Evolutionary conservation across 2,329 filamentous ascomycete species (phyloP).

Genomic region (Pleurostoma richardsiae): DNA sequence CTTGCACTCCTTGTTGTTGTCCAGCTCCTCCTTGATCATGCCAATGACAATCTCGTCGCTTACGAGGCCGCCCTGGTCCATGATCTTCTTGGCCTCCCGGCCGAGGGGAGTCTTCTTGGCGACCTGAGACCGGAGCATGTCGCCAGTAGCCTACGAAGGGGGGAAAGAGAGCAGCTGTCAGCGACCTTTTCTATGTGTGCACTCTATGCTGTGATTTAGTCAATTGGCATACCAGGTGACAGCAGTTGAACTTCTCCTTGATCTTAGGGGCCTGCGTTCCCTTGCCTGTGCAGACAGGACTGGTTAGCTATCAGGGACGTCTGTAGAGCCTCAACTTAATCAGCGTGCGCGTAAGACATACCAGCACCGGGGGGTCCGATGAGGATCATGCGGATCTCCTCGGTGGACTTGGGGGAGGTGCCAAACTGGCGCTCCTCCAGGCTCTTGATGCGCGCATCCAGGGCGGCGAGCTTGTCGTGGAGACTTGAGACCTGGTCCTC

Average conservation of each 20-base stretch:
- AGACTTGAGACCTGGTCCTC: conserved; percentile 81
- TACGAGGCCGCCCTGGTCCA: conserved; percentile 96
- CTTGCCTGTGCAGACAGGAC: conserved; percentile 63
- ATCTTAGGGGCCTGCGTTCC: conserved; percentile 97
- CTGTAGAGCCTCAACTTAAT: neutral
- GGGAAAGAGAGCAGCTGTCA: neutral
- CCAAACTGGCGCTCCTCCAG: conserved; percentile 71
- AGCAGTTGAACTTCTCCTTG: conserved; percentile 96
- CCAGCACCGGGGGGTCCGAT: conserved; percentile 97
- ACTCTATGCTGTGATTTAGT: conserved; percentile 1
- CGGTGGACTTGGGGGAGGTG: conserved; percentile 44
- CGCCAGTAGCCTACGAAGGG: conserved; percentile 75
- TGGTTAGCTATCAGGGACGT: conserved; percentile 4
- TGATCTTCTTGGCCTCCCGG: conserved; percentile 98
- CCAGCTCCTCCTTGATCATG: conserved; percentile 98
- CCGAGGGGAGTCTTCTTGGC: conserved; percentile 94
- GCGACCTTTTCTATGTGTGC: neutral
- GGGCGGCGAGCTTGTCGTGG: conserved; percentile 74
- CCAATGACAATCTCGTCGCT: conserved; percentile 99
- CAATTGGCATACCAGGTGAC: conserved; percentile 73
- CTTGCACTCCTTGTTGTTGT: conserved; percentile 91
- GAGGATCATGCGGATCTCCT: conserved; percentile 89
- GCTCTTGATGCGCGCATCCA: conserved; percentile 81
- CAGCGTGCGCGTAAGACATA: conserved; percentile 26
- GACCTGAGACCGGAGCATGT: conserved; percentile 98